phyloP scores from a whole-genome alignment of 225 moss, liverwort and hornwort species.

The Marchantia paleacea region DNA sequence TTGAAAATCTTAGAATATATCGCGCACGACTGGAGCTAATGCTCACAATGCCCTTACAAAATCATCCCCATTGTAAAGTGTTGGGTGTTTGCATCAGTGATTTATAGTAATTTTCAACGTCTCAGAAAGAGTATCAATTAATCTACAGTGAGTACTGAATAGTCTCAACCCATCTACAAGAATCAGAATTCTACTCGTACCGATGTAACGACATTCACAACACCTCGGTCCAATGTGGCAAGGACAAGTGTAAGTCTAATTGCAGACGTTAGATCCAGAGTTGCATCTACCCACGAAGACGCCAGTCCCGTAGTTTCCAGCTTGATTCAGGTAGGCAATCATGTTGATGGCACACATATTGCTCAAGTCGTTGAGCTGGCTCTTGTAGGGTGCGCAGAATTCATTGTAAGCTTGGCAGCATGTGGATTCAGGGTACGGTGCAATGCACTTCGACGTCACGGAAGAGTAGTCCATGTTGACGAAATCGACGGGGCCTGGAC shows the following conservation, averaged over 20 bases:
- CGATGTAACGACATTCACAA: no score
- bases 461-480: constrained; percentile 49
- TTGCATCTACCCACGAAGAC: constrained; percentile 44
- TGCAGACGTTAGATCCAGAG: constrained; percentile 25
- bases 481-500: constrained; percentile 34
- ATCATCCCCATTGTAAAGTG: no score
- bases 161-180: no score
- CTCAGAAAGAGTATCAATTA: no score
- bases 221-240: no score
- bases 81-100: no score
- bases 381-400: constrained; percentile 47
- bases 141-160: no score
- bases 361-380: constrained; percentile 58
- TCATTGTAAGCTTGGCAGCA: constrained; percentile 57
- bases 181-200: no score
- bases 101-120: no score
- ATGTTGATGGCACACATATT: constrained; percentile 62
- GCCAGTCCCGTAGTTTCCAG: constrained; percentile 46
- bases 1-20: no score
- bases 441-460: constrained; percentile 48
- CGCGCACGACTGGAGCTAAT: no score
- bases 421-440: constrained; percentile 28
- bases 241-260: neutral
- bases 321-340: constrained; percentile 54
- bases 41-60: no score